Percentiles rank a stretch among this genome's conserved stretches.
Conservation (phyloP, 306 rosid genomes). For the Cyamopsis tetragonoloba region DNA sequence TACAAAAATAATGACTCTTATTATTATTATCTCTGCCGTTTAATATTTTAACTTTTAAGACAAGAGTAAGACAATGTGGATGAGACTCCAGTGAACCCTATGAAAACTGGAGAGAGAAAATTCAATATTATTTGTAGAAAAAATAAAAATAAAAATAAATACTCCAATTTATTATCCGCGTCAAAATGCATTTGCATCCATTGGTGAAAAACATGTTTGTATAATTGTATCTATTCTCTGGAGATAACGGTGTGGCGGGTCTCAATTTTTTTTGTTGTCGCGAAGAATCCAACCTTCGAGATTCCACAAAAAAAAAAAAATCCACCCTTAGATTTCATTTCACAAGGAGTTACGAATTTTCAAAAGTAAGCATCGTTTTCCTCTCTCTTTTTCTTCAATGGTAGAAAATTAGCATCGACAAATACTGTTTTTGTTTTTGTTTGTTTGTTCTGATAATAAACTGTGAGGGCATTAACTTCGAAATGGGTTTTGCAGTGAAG, state of each 20-base stretch:
- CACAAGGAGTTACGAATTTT: not conserved
- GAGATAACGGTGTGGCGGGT: slow-evolving; percentile 38
- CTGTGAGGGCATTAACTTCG: not conserved
- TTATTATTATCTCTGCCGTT: not conserved
- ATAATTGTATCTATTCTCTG: slow-evolving; percentile 11
- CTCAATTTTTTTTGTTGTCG: slow-evolving; percentile 21
- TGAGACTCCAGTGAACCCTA: slow-evolving; percentile 18
- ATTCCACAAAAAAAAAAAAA: slow-evolving; percentile 34
- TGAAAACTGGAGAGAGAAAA: not conserved
- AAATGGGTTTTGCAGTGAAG: slow-evolving; percentile 23
- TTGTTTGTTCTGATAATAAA: not conserved
- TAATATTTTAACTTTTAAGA: not conserved
- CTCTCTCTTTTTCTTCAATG: not conserved
- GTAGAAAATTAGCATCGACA: slow-evolving; percentile 2
- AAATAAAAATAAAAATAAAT: not conserved
- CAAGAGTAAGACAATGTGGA: not conserved
- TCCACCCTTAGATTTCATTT: slow-evolving; percentile 21
- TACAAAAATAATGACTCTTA: too few relatives aligned
- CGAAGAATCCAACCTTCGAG: slow-evolving; percentile 22
- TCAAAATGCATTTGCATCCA: not conserved
- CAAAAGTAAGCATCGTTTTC: slow-evolving; percentile 9
- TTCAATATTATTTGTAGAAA: not conserved
- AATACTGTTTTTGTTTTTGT: slow-evolving; percentile 10
- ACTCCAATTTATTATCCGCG: not conserved
- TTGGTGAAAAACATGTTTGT: slow-evolving; percentile 9